phyloP scores from a whole-genome alignment of 1,284 basidiomycete genomes.

The Puccinia hordei region DNA sequence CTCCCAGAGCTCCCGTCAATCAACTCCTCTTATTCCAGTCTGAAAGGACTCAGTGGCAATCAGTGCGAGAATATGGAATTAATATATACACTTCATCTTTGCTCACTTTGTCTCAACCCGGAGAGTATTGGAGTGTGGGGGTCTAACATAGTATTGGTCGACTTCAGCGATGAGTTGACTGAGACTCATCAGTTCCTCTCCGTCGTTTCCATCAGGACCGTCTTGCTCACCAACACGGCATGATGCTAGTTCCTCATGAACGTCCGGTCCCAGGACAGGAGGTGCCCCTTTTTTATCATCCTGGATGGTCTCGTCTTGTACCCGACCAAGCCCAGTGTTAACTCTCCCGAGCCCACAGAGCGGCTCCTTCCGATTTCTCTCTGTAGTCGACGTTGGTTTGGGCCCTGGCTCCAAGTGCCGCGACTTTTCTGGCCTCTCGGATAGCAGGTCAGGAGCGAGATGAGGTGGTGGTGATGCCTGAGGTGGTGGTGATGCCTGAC shows the following conservation, averaged over 20 bases:
- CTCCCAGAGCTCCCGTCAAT: too few species aligned
- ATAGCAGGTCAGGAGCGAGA: neutral
- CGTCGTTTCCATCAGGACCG: neutral
- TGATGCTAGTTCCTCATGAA: neutral
- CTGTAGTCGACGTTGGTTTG: neutral
- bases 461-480: too few species aligned
- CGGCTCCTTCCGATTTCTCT: neutral
- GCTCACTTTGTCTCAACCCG: neutral
- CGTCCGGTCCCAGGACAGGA: neutral
- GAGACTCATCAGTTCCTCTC: neutral
- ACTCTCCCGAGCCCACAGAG: neutral
- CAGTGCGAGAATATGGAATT: neutral
- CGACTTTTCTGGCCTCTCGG: neutral
- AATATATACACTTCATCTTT: neutral
- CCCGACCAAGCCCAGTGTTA: neutral
- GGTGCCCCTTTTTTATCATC: neutral
- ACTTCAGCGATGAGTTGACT: slow-evolving; percentile 1
- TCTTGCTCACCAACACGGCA: neutral
- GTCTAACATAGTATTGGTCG: neutral
- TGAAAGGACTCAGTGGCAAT: too few species aligned
- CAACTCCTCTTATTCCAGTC: too few species aligned
- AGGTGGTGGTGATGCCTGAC: neutral
- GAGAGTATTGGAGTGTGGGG: neutral
- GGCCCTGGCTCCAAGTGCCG: neutral
- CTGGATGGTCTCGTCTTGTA: neutral